phyloP scores from a whole-genome alignment of 2,329 filamentous ascomycete genomes.

The Fusarium agapanthi region DNA sequence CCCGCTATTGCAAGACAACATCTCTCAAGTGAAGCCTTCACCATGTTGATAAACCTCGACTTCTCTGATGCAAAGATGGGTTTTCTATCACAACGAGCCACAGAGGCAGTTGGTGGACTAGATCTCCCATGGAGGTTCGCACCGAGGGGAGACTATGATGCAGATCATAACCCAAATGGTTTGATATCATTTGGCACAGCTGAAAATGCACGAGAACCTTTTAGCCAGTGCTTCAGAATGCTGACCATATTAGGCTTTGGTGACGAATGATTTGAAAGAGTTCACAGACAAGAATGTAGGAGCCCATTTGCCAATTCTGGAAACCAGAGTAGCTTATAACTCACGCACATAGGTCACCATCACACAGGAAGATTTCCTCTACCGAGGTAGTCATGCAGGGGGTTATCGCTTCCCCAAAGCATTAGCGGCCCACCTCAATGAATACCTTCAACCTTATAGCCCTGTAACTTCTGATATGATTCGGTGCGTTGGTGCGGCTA shows the following conservation, averaged over 20 bases:
- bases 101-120: conserved; percentile 35
- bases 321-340: not conserved
- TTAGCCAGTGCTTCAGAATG: not conserved
- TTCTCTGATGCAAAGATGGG: conserved; percentile 7
- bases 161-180: conserved; percentile 50
- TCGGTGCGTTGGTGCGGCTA: conserved; percentile 48
- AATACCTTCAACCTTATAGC: conserved; percentile 46
- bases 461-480: conserved; percentile 46
- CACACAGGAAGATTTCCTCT: conserved; percentile 46
- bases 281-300: conserved; percentile 46
- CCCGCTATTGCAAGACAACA: not conserved
- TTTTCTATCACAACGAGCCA: conserved; percentile 38
- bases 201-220: conserved; percentile 51
- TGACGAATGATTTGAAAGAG: conserved; percentile 48
- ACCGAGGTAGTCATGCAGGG: conserved; percentile 48
- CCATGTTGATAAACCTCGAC: conserved; percentile 25
- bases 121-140: conserved; percentile 48
- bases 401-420: conserved; percentile 47
- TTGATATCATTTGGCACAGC: conserved; percentile 59
- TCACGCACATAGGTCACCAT: conserved; percentile 35
- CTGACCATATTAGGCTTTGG: conserved; percentile 45
- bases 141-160: conserved; percentile 48
- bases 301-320: no score
- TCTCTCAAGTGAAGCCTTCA: not conserved
- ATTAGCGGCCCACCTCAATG: conserved; percentile 50